Percentiles rank a stretch among this genome's conserved stretches.
Evolutionary conservation across 306 rosid genomes (phyloP).

Genomic region (Prosopis cineraria): DNA sequence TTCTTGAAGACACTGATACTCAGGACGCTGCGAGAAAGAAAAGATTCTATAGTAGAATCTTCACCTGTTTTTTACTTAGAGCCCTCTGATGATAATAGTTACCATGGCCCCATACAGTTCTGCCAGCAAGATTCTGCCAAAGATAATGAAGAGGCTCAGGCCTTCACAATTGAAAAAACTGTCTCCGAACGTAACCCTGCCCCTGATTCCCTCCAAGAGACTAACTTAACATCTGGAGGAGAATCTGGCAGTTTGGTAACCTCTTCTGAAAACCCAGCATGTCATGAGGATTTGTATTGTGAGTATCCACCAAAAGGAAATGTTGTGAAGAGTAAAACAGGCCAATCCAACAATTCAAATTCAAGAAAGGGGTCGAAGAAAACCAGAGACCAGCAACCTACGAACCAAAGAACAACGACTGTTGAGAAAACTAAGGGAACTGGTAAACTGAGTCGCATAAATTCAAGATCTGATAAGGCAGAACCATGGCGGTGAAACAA

Average conservation of each 20-base stretch:
- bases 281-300: neutral
- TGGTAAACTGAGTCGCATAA: constrained; percentile 53
- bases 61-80: neutral
- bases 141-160: constrained; percentile 5
- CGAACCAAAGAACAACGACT: neutral
- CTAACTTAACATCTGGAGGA: neutral
- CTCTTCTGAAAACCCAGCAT: neutral
- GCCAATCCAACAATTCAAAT: constrained; percentile 18
- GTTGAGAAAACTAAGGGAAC: constrained; percentile 31
- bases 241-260: neutral
- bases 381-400: neutral
- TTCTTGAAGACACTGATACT: constrained; percentile 16
- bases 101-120: neutral
- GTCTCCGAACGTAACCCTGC: neutral
- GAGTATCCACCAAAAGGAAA: constrained; percentile 8
- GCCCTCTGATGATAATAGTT: neutral
- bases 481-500: constrained; percentile 64
- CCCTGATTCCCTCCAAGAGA: neutral
- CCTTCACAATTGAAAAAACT: neutral
- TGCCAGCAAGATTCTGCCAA: neutral
- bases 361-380: constrained; percentile 10
- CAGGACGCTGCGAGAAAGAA: constrained; percentile 13
- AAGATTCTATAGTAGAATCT: constrained; percentile 17
- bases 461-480: constrained; percentile 51
- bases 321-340: constrained; percentile 13